Evolutionary conservation across 495 filamentous ascomycete genomes (phyloP).

Genomic region (Cercophora newfieldiana): DNA sequence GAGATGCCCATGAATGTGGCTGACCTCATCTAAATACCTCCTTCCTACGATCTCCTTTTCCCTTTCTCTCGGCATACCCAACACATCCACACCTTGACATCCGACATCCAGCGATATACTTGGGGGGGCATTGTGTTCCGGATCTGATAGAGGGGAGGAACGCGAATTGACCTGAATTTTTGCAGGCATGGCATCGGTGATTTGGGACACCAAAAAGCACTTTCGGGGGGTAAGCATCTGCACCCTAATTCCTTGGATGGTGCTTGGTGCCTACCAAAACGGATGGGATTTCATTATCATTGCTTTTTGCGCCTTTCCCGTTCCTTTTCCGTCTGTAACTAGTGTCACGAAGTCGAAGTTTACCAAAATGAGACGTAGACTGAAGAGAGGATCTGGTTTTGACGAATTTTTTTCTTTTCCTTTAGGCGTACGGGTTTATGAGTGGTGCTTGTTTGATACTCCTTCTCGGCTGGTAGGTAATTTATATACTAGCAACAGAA

Average conservation of each 20-base stretch:
- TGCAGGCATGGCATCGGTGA: slow-evolving; percentile 32
- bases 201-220: slow-evolving; percentile 33
- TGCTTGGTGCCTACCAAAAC: slow-evolving; percentile 33
- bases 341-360: slow-evolving; percentile 35
- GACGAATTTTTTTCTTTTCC: slow-evolving; percentile 4
- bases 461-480: not conserved
- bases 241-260: slow-evolving; percentile 34
- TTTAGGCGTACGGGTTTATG: not conserved
- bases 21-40: slow-evolving; percentile 53
- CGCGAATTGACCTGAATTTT: slow-evolving; percentile 20
- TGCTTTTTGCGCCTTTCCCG: slow-evolving; percentile 25
- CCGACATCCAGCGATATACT: slow-evolving; percentile 24
- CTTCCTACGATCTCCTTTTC: slow-evolving; percentile 12
- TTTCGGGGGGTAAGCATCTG: slow-evolving; percentile 26
- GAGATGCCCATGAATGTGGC: slow-evolving; percentile 99
- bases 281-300: slow-evolving; percentile 28
- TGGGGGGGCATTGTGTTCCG: slow-evolving; percentile 29
- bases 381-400: slow-evolving; percentile 24
- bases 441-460: not conserved
- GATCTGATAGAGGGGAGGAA: slow-evolving; percentile 31
- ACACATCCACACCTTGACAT: slow-evolving; percentile 30
- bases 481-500: not conserved
- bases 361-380: slow-evolving; percentile 40
- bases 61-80: slow-evolving; percentile 33
- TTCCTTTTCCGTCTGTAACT: slow-evolving; percentile 34